Evolutionary conservation across 257 asterid genomes (phyloP).

Genomic region (Nicotiana sylvestris): DNA sequence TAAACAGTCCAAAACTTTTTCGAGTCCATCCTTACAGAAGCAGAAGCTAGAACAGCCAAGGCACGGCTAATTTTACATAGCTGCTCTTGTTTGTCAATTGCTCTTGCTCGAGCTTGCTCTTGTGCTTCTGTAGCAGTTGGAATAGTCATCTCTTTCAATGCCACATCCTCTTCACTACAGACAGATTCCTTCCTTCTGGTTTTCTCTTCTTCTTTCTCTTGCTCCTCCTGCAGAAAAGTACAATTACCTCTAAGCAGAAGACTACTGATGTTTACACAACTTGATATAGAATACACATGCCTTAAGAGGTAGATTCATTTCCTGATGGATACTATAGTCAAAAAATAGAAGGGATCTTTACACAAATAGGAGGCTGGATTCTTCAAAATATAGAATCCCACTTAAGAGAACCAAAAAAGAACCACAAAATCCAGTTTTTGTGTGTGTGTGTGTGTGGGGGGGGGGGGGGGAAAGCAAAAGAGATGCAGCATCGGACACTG

Average conservation of each 20-base stretch:
- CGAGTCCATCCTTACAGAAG: slow-evolving; percentile 51
- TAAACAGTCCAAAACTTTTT: background rate
- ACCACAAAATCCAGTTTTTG: background rate
- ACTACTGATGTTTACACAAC: background rate
- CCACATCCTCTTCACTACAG: slow-evolving; percentile 50
- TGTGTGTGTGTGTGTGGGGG: background rate
- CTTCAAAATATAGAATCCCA: background rate
- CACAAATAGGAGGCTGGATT: too few species aligned
- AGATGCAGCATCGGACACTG: background rate
- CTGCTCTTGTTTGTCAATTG: slow-evolving; percentile 69
- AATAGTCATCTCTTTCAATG: slow-evolving; percentile 59
- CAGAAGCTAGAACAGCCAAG: slow-evolving; percentile 85
- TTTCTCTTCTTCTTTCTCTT: slow-evolving; percentile 49
- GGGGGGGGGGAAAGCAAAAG: background rate
- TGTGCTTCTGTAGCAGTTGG: slow-evolving; percentile 72
- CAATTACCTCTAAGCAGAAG: slow-evolving; percentile 6
- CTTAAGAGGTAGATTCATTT: background rate
- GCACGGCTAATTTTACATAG: slow-evolving; percentile 89
- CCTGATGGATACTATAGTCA: background rate
- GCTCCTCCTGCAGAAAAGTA: slow-evolving; percentile 52
- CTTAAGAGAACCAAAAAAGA: background rate
- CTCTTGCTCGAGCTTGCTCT: slow-evolving; percentile 69
- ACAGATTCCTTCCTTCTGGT: slow-evolving; percentile 41
- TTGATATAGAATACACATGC: background rate
- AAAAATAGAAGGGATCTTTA: background rate